These are phyloP conservation scores for Fusarium annulatum DNA, from an alignment of 2,329 filamentous ascomycete genomes.

Conservation along the genomic window DNA sequence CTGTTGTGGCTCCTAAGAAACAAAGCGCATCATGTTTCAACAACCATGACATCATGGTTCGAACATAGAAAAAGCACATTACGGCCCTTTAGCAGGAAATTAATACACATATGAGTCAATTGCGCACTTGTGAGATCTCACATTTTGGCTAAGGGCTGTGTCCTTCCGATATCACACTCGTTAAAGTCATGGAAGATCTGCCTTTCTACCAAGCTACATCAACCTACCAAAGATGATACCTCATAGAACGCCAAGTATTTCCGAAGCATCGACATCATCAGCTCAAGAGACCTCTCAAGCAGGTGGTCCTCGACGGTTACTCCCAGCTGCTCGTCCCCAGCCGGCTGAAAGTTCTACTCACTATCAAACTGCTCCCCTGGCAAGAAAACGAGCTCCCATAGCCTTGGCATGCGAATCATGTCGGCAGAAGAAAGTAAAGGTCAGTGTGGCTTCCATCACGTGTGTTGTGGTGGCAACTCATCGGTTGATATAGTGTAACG, in stretches of 20 bases:
- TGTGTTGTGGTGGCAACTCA: not conserved
- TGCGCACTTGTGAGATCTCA: accelerated
- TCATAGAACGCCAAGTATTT: not conserved
- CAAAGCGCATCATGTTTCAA: not conserved
- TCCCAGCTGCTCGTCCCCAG: not conserved
- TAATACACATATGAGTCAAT: accelerated
- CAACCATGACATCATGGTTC: constrained; percentile 12
- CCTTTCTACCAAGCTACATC: no score
- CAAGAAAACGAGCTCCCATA: not conserved
- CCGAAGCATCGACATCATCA: not conserved
- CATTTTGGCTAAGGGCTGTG: accelerated
- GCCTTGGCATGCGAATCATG: not conserved
- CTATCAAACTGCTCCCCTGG: not conserved
- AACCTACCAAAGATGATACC: not conserved
- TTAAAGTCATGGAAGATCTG: no score
- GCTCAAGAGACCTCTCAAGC: not conserved
- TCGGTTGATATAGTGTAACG: not conserved
- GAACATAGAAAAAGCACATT: not conserved
- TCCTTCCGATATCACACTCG: not conserved
- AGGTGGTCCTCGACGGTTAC: not conserved
- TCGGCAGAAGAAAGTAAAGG: constrained; percentile 8
- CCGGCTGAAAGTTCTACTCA: not conserved
- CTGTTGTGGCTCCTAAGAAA: not conserved
- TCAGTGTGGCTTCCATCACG: no score
- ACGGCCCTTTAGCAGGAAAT: not conserved